Evolutionary conservation across 164 flowering plant species (phyloP).

Genomic region (Stephania cephalantha): DNA sequence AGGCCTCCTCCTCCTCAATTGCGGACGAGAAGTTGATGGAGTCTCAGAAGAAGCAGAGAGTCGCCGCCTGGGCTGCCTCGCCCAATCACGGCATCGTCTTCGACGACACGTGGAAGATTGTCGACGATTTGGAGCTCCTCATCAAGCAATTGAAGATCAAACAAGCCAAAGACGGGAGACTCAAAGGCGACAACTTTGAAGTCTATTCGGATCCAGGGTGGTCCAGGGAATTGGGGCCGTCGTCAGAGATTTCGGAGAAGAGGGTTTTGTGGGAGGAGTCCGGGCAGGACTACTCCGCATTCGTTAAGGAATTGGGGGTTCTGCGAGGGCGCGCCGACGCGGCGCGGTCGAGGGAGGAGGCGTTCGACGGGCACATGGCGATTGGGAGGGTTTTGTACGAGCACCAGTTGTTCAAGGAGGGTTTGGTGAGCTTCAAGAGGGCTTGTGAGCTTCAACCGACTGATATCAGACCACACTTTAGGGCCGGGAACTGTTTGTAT

Average conservation of each 20-base stretch:
- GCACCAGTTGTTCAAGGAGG: conserved; percentile 75
- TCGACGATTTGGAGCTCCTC: conserved; percentile 87
- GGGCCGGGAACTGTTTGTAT: conserved; percentile 76
- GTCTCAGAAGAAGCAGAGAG: conserved; percentile 63
- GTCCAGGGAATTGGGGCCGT: conserved; percentile 89
- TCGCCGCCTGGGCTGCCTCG: conserved; percentile 87
- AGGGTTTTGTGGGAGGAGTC: conserved; percentile 81
- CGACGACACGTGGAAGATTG: conserved; percentile 92
- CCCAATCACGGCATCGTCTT: conserved; percentile 89
- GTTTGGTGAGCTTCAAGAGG: conserved; percentile 77
- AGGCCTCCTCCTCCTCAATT: conserved; percentile 58
- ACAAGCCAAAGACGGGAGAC: conserved; percentile 70
- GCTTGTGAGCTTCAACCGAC: conserved; percentile 89
- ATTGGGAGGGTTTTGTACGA: conserved; percentile 87
- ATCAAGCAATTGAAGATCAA: conserved; percentile 75
- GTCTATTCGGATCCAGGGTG: conserved; percentile 91
- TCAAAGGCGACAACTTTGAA: conserved; percentile 70
- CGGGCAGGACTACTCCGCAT: conserved; percentile 57
- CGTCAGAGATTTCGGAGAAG: conserved; percentile 56
- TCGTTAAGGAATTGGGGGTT: conserved; percentile 71
- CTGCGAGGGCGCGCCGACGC: conserved; percentile 77
- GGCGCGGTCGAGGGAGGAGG: conserved; percentile 80
- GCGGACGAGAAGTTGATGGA: conserved; percentile 52
- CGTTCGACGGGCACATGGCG: conserved; percentile 97
- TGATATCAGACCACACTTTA: conserved; percentile 88